phyloP scores from a whole-genome alignment of 345 rosid species.

The Arabis hirsuta region DNA sequence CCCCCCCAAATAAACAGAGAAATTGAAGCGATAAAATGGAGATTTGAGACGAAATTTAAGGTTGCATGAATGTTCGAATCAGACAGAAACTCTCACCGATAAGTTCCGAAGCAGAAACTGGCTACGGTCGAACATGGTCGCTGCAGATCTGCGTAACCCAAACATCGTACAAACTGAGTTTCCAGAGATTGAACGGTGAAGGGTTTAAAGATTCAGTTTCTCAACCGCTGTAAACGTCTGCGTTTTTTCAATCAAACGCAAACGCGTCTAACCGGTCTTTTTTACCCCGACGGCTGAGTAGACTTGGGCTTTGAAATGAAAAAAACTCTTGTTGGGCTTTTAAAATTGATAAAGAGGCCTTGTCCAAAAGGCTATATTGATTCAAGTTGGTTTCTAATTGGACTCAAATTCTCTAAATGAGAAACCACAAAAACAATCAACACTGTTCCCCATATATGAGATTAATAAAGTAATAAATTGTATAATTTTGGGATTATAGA shows the following conservation, averaged over 20 bases:
- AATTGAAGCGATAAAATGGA: background rate
- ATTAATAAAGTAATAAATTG: too few relatives aligned
- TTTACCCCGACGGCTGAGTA: too few relatives aligned
- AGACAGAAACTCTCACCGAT: conserved; percentile 35
- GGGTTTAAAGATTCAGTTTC: conserved; percentile 31
- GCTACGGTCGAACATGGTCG: conserved; percentile 43
- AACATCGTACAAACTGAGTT: conserved; percentile 36
- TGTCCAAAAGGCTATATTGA: too few relatives aligned
- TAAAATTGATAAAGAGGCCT: too few relatives aligned
- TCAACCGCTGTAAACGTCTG: conserved; percentile 7
- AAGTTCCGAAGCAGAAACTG: conserved; percentile 47
- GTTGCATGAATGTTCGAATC: background rate
- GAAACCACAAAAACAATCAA: too few relatives aligned
- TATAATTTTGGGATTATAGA: too few relatives aligned
- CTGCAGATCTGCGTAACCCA: conserved; percentile 46
- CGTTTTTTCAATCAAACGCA: conserved; percentile 15
- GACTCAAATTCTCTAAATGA: too few relatives aligned
- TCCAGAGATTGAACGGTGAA: conserved; percentile 11
- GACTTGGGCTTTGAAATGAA: too few relatives aligned
- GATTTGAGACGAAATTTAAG: background rate
- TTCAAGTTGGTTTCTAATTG: too few relatives aligned
- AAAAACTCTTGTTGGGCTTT: background rate
- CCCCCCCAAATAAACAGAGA: background rate
- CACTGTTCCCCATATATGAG: too few relatives aligned
- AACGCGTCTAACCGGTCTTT: background rate